Evolutionary conservation across 257 asterid genomes (phyloP).

Genomic region (Datura wrightii): DNA sequence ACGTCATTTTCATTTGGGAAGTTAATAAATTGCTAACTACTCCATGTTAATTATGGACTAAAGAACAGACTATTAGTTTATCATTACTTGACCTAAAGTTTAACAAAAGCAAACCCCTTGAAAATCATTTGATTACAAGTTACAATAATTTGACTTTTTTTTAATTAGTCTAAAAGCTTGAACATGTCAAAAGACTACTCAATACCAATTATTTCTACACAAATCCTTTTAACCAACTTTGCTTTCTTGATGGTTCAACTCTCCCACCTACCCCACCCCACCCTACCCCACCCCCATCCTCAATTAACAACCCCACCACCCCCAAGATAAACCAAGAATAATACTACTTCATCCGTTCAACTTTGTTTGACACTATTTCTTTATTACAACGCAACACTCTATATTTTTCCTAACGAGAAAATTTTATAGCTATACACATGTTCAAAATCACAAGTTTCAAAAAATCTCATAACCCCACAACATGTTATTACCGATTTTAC

Average conservation of each 20-base stretch:
- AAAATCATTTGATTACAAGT: constrained; percentile 3
- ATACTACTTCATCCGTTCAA: too few relatives aligned
- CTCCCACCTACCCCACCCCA: neutral
- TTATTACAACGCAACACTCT: neutral
- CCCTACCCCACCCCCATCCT: neutral
- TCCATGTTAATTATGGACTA: neutral
- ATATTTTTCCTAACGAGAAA: neutral
- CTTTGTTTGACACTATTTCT: too few relatives aligned
- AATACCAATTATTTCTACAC: constrained; percentile 19
- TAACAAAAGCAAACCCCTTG: neutral
- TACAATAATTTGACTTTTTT: neutral
- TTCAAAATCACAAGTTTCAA: neutral
- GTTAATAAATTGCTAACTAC: constrained; percentile 25
- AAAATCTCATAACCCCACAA: neutral
- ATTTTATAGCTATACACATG: neutral
- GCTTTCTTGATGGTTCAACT: constrained; percentile 21
- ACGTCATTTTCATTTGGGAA: constrained; percentile 19
- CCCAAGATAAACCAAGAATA: neutral
- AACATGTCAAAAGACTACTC: constrained; percentile 22
- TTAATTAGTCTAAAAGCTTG: neutral
- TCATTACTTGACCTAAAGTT: constrained; percentile 28
- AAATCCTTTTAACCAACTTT: constrained; percentile 18
- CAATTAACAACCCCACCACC: neutral
- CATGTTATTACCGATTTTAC: neutral
- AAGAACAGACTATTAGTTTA: neutral